These are phyloP conservation scores for Lagenidium sp. DNA, from an alignment of 352 stramenopile species.

Conservation along the genomic window DNA sequence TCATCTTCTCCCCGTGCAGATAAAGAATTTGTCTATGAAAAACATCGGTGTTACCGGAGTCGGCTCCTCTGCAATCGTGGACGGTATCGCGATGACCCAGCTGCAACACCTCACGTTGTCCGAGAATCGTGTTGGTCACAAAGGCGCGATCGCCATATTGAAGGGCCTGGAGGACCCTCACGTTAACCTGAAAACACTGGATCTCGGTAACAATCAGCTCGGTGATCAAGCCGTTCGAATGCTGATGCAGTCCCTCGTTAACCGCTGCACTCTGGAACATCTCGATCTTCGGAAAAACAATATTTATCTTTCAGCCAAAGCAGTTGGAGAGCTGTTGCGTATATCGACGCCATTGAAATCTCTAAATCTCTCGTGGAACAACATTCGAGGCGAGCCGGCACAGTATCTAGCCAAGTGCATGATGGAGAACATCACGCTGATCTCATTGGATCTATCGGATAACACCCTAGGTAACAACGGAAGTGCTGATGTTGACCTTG, in stretches of 20 bases:
- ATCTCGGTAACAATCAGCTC: constrained; percentile 65
- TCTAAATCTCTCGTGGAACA: constrained; percentile 71
- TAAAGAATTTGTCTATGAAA: constrained; percentile 63
- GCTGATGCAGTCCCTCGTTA: constrained; percentile 54
- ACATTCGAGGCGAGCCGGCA: constrained; percentile 57
- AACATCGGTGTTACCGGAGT: constrained; percentile 51
- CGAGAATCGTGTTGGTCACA: constrained; percentile 47
- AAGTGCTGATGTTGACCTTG: constrained; percentile 51
- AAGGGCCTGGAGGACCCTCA: constrained; percentile 38
- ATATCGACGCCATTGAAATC: constrained; percentile 45
- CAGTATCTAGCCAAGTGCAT: constrained; percentile 54
- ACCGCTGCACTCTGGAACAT: constrained; percentile 55
- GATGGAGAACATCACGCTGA: constrained; percentile 64
- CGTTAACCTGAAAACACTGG: constrained; percentile 46
- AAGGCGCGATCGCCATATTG: constrained; percentile 49
- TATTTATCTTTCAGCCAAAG: constrained; percentile 51
- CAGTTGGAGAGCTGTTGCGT: constrained; percentile 46
- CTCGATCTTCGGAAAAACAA: constrained; percentile 53
- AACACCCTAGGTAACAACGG: constrained; percentile 67
- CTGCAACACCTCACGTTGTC: constrained; percentile 60
- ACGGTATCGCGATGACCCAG: constrained; percentile 33
- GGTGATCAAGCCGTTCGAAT: constrained; percentile 46
- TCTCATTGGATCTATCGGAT: constrained; percentile 51
- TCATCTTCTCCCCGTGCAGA: constrained; percentile 35
- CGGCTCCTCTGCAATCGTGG: constrained; percentile 49